Evolutionary conservation across 1,284 basidiomycete species (phyloP).

Genomic region (Austroboletus niveus): DNA sequence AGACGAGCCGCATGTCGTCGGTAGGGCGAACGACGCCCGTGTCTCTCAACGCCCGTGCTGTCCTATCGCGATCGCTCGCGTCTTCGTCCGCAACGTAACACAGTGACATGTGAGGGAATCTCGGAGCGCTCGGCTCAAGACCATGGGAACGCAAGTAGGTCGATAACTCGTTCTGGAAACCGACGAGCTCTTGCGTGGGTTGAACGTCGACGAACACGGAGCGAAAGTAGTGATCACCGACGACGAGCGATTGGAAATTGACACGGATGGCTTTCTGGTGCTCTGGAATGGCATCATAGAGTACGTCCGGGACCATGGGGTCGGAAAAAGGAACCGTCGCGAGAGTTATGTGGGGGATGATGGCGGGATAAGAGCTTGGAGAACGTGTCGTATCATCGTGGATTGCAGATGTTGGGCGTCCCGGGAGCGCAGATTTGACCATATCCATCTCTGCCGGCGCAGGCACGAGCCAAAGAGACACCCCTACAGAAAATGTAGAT

Average conservation of each 20-base stretch:
- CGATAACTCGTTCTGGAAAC: slow-evolving; percentile 51
- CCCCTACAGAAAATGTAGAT: slow-evolving; percentile 35
- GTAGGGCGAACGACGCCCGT: slow-evolving; percentile 32
- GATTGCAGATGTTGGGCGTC: slow-evolving; percentile 15
- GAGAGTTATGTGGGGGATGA: slow-evolving; percentile 71
- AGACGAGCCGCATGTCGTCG: slow-evolving; percentile 26
- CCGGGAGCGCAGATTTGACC: slow-evolving; percentile 47
- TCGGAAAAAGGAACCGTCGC: slow-evolving; percentile 41
- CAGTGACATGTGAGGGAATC: slow-evolving; percentile 67
- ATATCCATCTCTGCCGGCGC: slow-evolving; percentile 35
- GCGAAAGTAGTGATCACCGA: slow-evolving; percentile 63
- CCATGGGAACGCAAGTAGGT: slow-evolving; percentile 33
- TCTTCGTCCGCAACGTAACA: slow-evolving; percentile 67
- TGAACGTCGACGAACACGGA: slow-evolving; percentile 61
- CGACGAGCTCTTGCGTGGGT: slow-evolving; percentile 42
- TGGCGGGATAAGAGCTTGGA: slow-evolving; percentile 48
- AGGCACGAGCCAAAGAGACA: slow-evolving; percentile 67
- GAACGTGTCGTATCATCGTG: slow-evolving; percentile 6
- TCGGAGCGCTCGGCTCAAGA: slow-evolving; percentile 46
- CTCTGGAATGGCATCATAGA: slow-evolving; percentile 43
- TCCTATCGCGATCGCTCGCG: slow-evolving; percentile 36
- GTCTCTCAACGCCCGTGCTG: slow-evolving; percentile 37
- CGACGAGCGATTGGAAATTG: slow-evolving; percentile 52
- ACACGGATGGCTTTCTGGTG: slow-evolving; percentile 27
- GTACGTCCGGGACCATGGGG: slow-evolving; percentile 19